Evolutionary conservation across 169 alveolate species (phyloP).

Genomic region (Eimeria praecox): DNA sequence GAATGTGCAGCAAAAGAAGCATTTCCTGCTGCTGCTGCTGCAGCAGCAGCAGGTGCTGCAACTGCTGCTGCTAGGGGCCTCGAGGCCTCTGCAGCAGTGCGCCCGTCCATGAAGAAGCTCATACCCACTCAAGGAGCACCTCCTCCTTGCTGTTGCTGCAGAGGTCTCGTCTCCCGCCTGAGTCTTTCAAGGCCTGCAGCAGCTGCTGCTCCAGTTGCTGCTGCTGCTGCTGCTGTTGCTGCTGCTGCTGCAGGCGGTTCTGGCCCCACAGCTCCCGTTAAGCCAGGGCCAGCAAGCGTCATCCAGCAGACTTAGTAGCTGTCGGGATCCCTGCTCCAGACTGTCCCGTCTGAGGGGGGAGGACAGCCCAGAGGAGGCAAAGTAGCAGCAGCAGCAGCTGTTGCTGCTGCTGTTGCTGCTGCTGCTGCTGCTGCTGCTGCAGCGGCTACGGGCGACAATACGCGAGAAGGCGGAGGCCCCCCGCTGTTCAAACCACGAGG

Average conservation of each 20-base stretch:
- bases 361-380: not conserved
- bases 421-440: constrained; percentile 6
- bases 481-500: not conserved
- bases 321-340: not conserved
- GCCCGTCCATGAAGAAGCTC: constrained; percentile 67
- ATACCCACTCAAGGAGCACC: not conserved
- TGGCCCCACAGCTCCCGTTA: constrained; percentile 26
- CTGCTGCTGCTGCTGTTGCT: not conserved
- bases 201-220: not conserved
- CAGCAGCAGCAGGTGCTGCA: constrained; percentile 58
- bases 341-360: not conserved
- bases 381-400: constrained; percentile 41
- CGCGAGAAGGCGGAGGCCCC: constrained; percentile 29
- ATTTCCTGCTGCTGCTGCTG: constrained; percentile 47
- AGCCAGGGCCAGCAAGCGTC: not conserved
- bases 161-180: not conserved
- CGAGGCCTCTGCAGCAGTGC: constrained; percentile 50
- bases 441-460: too few species aligned
- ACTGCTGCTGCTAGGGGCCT: constrained; percentile 70
- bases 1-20: constrained; percentile 36
- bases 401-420: not conserved
- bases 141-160: not conserved
- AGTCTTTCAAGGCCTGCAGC: not conserved
- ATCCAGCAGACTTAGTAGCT: not conserved
- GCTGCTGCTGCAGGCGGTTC: not conserved